A percentile compares a stretch with the other conserved stretches of the same genome.
Evolutionary conservation across 106 monocot species (phyloP).

Genomic region (Phalaenopsis equestris): DNA sequence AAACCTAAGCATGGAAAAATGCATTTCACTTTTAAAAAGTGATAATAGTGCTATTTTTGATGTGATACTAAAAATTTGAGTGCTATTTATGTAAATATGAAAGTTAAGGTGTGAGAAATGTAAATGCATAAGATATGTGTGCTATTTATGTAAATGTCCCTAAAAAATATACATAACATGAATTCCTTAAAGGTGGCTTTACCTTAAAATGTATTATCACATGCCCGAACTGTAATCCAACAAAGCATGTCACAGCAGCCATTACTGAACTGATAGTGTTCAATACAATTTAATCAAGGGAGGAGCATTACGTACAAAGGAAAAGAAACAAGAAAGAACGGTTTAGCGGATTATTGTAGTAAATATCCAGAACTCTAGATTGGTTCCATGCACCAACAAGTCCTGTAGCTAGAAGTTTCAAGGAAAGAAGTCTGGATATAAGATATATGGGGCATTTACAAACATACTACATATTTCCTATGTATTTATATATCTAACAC

Average conservation of each 20-base stretch:
- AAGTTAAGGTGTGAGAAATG: too few species aligned
- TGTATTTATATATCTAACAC: too few species aligned
- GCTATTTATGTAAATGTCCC: too few species aligned
- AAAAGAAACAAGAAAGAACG: neutral
- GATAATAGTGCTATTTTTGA: too few species aligned
- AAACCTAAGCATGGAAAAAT: neutral
- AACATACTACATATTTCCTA: too few species aligned
- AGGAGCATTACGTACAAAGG: neutral
- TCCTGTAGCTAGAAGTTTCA: neutral
- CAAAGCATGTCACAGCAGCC: conserved; percentile 86
- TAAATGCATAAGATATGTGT: too few species aligned
- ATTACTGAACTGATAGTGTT: conserved; percentile 56
- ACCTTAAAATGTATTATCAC: conserved; percentile 64
- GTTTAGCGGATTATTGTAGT: neutral
- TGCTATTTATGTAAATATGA: too few species aligned
- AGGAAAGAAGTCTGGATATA: neutral
- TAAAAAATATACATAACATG: neutral
- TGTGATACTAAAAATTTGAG: too few species aligned
- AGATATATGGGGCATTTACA: too few species aligned
- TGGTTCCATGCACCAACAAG: neutral
- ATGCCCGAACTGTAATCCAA: conserved; percentile 83
- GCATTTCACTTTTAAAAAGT: too few species aligned
- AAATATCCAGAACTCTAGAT: neutral
- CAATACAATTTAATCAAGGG: neutral
- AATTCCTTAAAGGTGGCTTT: conserved; percentile 7